Evolutionary conservation across 2,329 filamentous ascomycete genomes (phyloP).

Genomic region (Fusarium chuoi): DNA sequence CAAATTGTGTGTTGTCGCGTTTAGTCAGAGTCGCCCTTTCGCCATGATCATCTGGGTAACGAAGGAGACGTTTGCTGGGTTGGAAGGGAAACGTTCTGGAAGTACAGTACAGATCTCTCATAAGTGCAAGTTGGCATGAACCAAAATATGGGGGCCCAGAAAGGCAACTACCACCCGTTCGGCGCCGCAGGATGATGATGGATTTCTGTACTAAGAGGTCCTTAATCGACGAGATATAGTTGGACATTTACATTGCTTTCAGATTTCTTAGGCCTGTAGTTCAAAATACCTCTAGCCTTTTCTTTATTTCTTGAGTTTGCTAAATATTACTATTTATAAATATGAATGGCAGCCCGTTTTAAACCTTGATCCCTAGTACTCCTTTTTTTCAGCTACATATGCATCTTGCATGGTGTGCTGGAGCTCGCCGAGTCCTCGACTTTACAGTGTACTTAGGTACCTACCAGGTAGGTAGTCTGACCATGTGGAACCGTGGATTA

Average conservation of each 20-base stretch:
- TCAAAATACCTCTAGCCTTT: background rate
- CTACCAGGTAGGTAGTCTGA: background rate
- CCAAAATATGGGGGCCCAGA: constrained; percentile 33
- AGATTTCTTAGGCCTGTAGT: background rate
- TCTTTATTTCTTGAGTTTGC: background rate
- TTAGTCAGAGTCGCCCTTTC: constrained; percentile 26
- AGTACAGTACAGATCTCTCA: constrained; percentile 44
- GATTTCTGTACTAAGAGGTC: constrained; percentile 5
- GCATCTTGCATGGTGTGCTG: background rate
- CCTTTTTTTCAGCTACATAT: background rate
- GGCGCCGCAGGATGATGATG: background rate
- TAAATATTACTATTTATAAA: background rate
- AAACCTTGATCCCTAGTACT: background rate
- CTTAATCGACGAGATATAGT: background rate
- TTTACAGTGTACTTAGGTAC: no score
- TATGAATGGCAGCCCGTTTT: no score
- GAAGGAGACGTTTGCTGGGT: constrained; percentile 30
- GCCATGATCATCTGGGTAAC: constrained; percentile 36
- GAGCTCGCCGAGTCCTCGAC: constrained; percentile 24
- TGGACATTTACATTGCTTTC: background rate
- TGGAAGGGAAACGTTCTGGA: constrained; percentile 39
- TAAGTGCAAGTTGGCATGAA: constrained; percentile 46
- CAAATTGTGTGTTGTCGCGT: constrained; percentile 27
- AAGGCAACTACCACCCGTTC: constrained; percentile 35
- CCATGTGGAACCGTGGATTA: background rate